Percentiles rank a stretch among this genome's conserved stretches.
These are phyloP conservation scores for Elasticomyces elasticus DNA, from an alignment of 495 filamentous ascomycete species.

Conservation along the genomic window DNA sequence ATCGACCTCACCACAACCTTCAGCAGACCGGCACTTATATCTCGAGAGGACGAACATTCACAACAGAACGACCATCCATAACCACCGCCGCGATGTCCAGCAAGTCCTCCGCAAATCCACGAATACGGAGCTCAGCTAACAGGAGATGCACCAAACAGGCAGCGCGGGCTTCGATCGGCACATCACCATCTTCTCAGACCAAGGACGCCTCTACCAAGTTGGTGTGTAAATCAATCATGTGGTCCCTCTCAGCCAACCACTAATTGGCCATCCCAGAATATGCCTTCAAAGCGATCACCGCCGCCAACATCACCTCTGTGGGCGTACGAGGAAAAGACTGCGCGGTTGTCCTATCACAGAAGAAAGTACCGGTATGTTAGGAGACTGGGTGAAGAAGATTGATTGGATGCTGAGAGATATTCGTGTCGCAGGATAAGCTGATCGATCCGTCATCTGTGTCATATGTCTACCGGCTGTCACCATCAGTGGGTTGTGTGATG, in stretches of 20 bases:
- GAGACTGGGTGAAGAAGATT: slow-evolving; percentile 3
- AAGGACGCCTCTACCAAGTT: slow-evolving; percentile 97
- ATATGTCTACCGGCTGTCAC: slow-evolving; percentile 92
- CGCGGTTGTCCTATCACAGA: slow-evolving; percentile 94
- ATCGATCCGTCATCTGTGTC: slow-evolving; percentile 96
- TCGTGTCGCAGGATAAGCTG: slow-evolving; percentile 72
- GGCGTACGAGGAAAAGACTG: slow-evolving; percentile 93
- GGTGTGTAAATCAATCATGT: slow-evolving; percentile 51
- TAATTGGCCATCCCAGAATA: slow-evolving; percentile 56
- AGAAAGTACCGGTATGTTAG: slow-evolving; percentile 89
- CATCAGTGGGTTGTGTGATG: slow-evolving; percentile 95
- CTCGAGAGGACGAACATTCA: no score
- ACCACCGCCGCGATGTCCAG: background rate
- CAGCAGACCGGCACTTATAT: no score
- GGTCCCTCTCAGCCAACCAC: background rate
- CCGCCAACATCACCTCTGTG: slow-evolving; percentile 95
- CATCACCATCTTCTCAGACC: slow-evolving; percentile 99
- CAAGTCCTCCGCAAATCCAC: background rate
- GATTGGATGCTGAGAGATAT: background rate
- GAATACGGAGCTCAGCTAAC: slow-evolving; percentile 9
- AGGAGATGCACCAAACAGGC: slow-evolving; percentile 41
- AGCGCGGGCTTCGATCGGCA: slow-evolving; percentile 96
- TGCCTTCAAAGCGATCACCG: slow-evolving; percentile 99
- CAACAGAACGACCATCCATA: background rate
- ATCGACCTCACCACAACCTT: no score